Conservation (phyloP, 768 basidiomycete genomes). For the Rhodosporidiobolus sp. region DNA sequence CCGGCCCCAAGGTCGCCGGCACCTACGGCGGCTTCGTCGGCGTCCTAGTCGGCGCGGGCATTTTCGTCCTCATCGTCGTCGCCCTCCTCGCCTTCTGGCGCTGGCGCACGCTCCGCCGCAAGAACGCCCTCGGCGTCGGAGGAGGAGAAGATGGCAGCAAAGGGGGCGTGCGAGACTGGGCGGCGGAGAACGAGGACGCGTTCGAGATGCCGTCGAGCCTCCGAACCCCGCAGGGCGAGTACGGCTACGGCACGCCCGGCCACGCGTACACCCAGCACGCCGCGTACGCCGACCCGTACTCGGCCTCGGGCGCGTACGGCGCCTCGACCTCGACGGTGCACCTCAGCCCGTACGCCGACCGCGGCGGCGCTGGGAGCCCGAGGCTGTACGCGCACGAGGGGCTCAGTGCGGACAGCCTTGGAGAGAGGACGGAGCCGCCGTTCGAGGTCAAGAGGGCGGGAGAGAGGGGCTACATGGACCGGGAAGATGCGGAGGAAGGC, state of each 20-base stretch:
- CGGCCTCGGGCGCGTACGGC: no score
- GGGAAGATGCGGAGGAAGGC: no score
- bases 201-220: constrained; percentile 32
- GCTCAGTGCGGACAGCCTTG: neutral
- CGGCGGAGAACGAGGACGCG: constrained; percentile 19
- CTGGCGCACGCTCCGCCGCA: constrained; percentile 5
- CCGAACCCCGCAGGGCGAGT: neutral
- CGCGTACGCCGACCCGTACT: no score
- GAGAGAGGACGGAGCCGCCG: no score
- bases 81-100: constrained; percentile 10
- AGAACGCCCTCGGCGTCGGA: neutral
- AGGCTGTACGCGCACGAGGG: constrained; percentile 16
- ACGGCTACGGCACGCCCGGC: neutral
- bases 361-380: neutral
- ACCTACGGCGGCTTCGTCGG: constrained; percentile 37
- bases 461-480: no score
- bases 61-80: constrained; percentile 26
- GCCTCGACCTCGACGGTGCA: constrained; percentile 7
- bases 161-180: neutral
- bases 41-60: constrained; percentile 25
- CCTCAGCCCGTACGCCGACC: neutral
- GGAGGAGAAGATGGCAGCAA: neutral
- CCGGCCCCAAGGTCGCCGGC: constrained; percentile 31
- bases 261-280: no score
- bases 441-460: no score